Evolutionary conservation across 2,329 filamentous ascomycete species (phyloP), one percentile per base, ranked within the genome.

Genomic region (Escovopsis sp.): DNA sequence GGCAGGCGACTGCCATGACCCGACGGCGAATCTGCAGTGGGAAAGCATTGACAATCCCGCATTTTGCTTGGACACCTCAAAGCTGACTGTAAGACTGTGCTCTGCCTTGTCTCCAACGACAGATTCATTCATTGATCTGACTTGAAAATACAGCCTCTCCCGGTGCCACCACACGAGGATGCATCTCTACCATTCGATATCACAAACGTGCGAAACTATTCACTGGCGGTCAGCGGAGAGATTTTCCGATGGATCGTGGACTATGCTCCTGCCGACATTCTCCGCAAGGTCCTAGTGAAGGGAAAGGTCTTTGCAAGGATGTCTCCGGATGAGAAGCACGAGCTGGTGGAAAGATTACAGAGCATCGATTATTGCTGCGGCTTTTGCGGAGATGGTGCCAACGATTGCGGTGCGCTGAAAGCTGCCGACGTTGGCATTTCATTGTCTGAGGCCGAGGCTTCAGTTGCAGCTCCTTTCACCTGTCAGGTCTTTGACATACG

Each of bases 261-360:
- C 62, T 96, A 80, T 60, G 89, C 85, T 0, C 77, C 82, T 0
- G 76, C 85, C n/a, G 77, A 84, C 43, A 72, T 93, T 0, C 67
- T 96, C 32, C 79, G 81, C 46, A 69, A 75, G 51, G 79, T 82
- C 80, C 83, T 98, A 43, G 81, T 94, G 33, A 76, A 75, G 42
- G 88, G 89, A 26, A 89, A 91, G 60, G 86, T 98, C 2, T 98
- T 94, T 61, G 93, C 91, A 4, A 82, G 91, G 52, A 98, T 98
- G 91, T 96, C 89, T 2, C 93, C 91, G 0, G 93, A 98, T 57
- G 91, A 98, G 61, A 98, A 98, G 60, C 88, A 95, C 57, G 93
- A 98, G 60, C 69, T 98, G 2, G 87, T 98, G 3, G 91, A 96
- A 60, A 98, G 95, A 59, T 72, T 98, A 4, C 93, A 98, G 59